These are phyloP conservation scores for Catenaria anguillulae DNA, from an alignment of 371 early-diverging fungal species.

Conservation along the genomic window DNA sequence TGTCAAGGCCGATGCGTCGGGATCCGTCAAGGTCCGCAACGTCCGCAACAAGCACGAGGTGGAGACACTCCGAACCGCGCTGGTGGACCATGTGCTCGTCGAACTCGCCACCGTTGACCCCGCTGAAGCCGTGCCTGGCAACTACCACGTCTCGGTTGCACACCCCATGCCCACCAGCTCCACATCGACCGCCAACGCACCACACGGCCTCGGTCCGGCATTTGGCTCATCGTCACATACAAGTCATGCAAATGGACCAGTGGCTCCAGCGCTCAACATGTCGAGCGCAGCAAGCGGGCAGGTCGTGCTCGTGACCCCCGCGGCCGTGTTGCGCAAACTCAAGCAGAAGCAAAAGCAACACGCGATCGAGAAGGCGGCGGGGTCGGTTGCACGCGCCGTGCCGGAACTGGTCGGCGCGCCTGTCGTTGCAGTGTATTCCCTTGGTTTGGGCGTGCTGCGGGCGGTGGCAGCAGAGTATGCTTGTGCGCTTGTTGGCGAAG, in stretches of 20 bases:
- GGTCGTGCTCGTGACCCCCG: slow-evolving; percentile 7
- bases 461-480: background rate
- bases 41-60: slow-evolving; percentile 46
- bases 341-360: slow-evolving; percentile 55
- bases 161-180: too few relatives aligned
- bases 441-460: background rate
- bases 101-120: background rate
- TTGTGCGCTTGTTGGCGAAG: background rate
- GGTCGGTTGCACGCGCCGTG: background rate
- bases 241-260: too few relatives aligned
- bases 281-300: background rate
- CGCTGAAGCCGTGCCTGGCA: background rate
- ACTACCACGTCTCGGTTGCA: too few relatives aligned
- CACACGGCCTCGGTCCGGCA: too few relatives aligned
- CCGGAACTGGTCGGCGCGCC: background rate
- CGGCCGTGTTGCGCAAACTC: slow-evolving; percentile 16
- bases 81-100: slow-evolving; percentile 1
- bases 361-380: slow-evolving; percentile 47
- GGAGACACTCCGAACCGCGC: slow-evolving; percentile 24
- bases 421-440: background rate
- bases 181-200: too few relatives aligned
- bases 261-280: too few relatives aligned
- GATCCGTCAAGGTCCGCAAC: slow-evolving; percentile 57
- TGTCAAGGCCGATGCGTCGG: slow-evolving; percentile 36
- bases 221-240: too few relatives aligned